These are phyloP conservation scores for Eimeria maxima DNA, from an alignment of 169 alveolate genomes.

Conservation along the genomic window DNA sequence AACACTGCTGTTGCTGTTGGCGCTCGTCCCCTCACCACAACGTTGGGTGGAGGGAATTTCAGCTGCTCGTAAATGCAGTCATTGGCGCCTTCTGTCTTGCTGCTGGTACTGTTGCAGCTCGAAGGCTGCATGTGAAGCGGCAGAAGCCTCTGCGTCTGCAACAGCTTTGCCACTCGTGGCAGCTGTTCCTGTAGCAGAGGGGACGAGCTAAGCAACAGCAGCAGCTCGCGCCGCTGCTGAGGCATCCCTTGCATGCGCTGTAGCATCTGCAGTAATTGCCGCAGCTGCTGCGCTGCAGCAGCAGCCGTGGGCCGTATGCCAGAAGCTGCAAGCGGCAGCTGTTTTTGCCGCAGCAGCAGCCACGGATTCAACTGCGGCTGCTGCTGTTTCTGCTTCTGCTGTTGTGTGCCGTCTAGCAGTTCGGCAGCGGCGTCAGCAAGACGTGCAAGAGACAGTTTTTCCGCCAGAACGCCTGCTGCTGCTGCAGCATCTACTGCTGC, in stretches of 20 bases:
- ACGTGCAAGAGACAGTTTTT: slow-evolving; percentile 38
- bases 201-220: slow-evolving; percentile 59
- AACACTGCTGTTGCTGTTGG: slow-evolving; percentile 25
- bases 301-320: slow-evolving; percentile 57
- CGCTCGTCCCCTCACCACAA: slow-evolving; percentile 10
- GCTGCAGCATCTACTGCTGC: slow-evolving; percentile 28
- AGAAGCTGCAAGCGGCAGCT: slow-evolving; percentile 65
- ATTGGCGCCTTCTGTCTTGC: slow-evolving; percentile 21
- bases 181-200: slow-evolving; percentile 73
- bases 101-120: slow-evolving; percentile 36
- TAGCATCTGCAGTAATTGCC: slow-evolving; percentile 20
- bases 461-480: slow-evolving; percentile 38
- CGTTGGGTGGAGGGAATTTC: slow-evolving; percentile 63
- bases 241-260: slow-evolving; percentile 45
- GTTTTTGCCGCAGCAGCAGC: slow-evolving; percentile 62
- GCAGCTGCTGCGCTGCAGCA: slow-evolving; percentile 50
- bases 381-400: slow-evolving; percentile 23
- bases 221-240: slow-evolving; percentile 46
- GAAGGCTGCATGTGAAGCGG: slow-evolving; percentile 50
- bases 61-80: background rate
- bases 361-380: slow-evolving; percentile 41
- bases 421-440: slow-evolving; percentile 67
- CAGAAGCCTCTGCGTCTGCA: slow-evolving; percentile 64
- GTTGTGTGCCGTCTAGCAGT: slow-evolving; percentile 9
- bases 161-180: slow-evolving; percentile 47